Base-by-base conservation (phyloP, 371 early-diverging fungal species). In the Mucor lusitanicus region DNA sequence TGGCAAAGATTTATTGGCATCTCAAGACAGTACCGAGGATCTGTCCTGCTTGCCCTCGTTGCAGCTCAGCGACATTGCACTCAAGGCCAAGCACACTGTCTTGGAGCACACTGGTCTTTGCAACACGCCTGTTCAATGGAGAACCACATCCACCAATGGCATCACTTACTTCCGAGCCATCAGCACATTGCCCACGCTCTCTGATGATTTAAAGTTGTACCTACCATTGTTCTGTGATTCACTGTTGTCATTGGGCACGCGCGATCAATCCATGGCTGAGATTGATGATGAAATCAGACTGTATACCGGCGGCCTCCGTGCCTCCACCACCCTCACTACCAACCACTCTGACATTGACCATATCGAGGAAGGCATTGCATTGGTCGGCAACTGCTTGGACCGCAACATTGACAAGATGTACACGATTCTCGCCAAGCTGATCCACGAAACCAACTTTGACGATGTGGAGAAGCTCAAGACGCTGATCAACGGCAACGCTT, bases 261-360 rank as follows among this genome's bases (percentile, higher is more conserved):
- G 75, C 5, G 60, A 73, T 12, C 89, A 90, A 63, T 73, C 87
- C 13, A 93, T 95, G 88, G 87, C 92, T 23, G 93, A 91, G 39
- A 89, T 98, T 28, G 95, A 95, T 69, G 94, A 97, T 21, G 90
- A 93, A 3, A 93, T 97, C 55, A 84, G 94, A 21, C 77, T 91
- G 35, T 82, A 89, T 70, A 95, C 97, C 6, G 97, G 95, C 48
- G 98, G 98, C 11, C 83, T 98, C 40, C 79, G 82, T 25, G 87
- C 89, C 30, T 79, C 92, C 40, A 84, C 91, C 1, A 84, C 86
- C 65, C 75, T 89, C 7, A 80, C 90, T 21, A 91, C 90, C 6
- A 90, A 87, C 48, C 89, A 90, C 56, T 85, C 87, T 25, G 77
- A 87, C 46, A 76, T 88, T 35, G 83, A 87, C 46, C 74, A 78